Evolutionary conservation across 208 protist genomes (phyloP).

Genomic region (Strigomonas culicis): DNA sequence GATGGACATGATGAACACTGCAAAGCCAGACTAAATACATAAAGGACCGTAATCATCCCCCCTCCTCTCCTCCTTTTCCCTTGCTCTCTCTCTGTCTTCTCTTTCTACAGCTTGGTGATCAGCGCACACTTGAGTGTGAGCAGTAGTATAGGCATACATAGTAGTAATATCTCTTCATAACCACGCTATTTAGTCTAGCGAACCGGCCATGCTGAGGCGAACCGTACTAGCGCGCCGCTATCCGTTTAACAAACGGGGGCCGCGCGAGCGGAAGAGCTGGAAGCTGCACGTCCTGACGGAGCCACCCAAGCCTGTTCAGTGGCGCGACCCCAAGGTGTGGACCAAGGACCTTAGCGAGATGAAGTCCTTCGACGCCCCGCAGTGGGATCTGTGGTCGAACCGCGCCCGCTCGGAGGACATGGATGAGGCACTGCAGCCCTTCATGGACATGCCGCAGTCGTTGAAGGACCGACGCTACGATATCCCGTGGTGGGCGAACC

Average conservation of each 20-base stretch:
- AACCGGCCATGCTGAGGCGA: slow-evolving; percentile 55
- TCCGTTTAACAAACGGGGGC: slow-evolving; percentile 85
- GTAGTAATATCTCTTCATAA: too few relatives aligned
- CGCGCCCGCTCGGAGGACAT: slow-evolving; percentile 85
- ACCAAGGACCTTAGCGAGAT: slow-evolving; percentile 83
- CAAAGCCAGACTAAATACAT: too few relatives aligned
- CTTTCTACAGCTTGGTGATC: not conserved
- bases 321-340: slow-evolving; percentile 92
- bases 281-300: slow-evolving; percentile 90
- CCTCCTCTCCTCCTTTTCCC: slow-evolving; percentile 6
- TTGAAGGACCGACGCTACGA: slow-evolving; percentile 90
- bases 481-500: slow-evolving; percentile 93
- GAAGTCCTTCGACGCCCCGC: slow-evolving; percentile 91
- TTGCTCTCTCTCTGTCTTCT: slow-evolving; percentile 18
- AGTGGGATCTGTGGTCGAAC: slow-evolving; percentile 91
- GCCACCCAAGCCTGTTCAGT: slow-evolving; percentile 83
- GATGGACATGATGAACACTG: too few relatives aligned
- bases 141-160: not conserved
- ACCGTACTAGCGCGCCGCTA: slow-evolving; percentile 59
- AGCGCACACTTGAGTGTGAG: not conserved
- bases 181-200: not conserved
- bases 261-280: slow-evolving; percentile 87
- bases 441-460: slow-evolving; percentile 94
- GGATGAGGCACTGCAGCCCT: slow-evolving; percentile 90
- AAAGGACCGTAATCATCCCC: not conserved